These are phyloP conservation scores for Dalbergia cochinchinensis DNA, from an alignment of 306 rosid species.

Conservation along the genomic window DNA sequence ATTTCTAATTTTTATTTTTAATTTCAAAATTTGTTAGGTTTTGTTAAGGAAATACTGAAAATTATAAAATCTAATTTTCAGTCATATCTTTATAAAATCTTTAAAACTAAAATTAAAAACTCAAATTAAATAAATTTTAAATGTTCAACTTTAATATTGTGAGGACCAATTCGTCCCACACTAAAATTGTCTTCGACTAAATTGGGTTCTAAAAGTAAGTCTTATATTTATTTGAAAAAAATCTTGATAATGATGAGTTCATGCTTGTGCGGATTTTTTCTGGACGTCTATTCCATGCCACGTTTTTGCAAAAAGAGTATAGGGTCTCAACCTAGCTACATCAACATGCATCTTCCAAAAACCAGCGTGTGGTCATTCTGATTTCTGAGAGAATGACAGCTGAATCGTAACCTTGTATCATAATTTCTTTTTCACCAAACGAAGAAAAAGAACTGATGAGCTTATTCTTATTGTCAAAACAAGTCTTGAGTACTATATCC, in stretches of 20 bases:
- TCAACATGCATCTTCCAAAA: constrained; percentile 39
- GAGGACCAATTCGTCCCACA: too few species aligned
- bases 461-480: constrained; percentile 37
- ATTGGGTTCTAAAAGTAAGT: too few species aligned
- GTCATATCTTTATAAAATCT: too few species aligned
- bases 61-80: too few species aligned
- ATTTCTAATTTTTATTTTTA: too few species aligned
- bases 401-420: constrained; percentile 54
- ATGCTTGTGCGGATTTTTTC: constrained; percentile 36
- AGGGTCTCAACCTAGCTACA: constrained; percentile 49
- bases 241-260: not conserved
- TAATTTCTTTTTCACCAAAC: constrained; percentile 33
- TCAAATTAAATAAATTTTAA: too few species aligned
- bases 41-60: too few species aligned
- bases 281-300: constrained; percentile 40
- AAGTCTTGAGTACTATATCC: constrained; percentile 9
- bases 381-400: constrained; percentile 44
- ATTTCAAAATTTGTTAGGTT: too few species aligned
- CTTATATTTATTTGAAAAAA: not conserved
- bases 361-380: constrained; percentile 54
- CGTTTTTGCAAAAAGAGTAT: constrained; percentile 12
- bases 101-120: too few species aligned
- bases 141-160: too few species aligned
- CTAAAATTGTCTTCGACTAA: too few species aligned
- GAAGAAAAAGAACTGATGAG: constrained; percentile 19